These are phyloP conservation scores for Luzula sylvatica DNA, from an alignment of 176 grass and related monocot species.

Conservation along the genomic window DNA sequence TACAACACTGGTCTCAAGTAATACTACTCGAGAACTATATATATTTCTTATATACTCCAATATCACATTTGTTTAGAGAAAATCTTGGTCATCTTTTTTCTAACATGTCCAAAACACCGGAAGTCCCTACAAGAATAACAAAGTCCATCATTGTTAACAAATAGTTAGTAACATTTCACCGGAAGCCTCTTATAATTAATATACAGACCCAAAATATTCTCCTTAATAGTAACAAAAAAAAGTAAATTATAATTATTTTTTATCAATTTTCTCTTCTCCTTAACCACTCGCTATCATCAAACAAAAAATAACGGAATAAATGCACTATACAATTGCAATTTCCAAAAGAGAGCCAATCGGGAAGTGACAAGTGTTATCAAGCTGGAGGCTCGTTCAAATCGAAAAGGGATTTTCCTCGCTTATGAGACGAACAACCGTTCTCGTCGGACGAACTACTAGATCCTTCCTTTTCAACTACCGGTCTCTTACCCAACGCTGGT, in stretches of 20 bases:
- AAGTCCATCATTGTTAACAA: conserved; percentile 13
- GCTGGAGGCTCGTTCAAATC: conserved; percentile 70
- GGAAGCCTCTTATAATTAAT: conserved; percentile 19
- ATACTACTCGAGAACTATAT: too few species aligned
- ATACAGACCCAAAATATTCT: conserved; percentile 11
- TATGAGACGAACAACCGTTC: conserved; percentile 40
- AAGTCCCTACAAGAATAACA: background rate
- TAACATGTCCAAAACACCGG: background rate
- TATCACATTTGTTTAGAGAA: background rate
- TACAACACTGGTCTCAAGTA: too few species aligned
- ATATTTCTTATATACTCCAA: too few species aligned
- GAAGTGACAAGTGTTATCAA: background rate
- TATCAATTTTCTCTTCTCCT: conserved; percentile 8
- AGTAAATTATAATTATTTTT: background rate
- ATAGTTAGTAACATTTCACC: conserved; percentile 13
- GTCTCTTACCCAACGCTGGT: conserved; percentile 34
- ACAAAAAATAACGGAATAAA: conserved; percentile 12
- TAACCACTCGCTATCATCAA: conserved; percentile 15
- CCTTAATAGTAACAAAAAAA: conserved; percentile 4
- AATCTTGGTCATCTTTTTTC: background rate
- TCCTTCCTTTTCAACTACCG: conserved; percentile 23
- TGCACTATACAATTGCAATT: conserved; percentile 17
- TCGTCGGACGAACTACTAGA: conserved; percentile 60
- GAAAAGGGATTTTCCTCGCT: conserved; percentile 60
- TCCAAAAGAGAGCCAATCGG: background rate